Evolutionary conservation across 1,284 basidiomycete genomes (phyloP), one percentile per base, ranked within the genome.

Genomic region (Trametes hirsuta): DNA sequence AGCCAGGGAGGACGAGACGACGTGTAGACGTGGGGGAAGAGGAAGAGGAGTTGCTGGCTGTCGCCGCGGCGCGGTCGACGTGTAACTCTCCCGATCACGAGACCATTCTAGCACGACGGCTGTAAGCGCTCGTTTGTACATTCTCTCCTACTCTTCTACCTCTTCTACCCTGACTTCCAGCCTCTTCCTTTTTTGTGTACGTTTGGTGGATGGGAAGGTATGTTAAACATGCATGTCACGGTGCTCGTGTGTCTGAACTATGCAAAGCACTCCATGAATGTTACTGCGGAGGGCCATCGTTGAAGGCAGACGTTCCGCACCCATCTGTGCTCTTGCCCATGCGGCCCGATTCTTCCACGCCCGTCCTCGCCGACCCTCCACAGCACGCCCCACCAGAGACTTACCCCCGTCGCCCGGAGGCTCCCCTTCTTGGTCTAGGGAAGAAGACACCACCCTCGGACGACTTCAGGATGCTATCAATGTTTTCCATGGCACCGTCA

Each of bases 261-360:
- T 25, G 3, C 25, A 2, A 36, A 67, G 65, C 42, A 50, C 50
- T 65, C 65, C 53, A 72, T 74, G 72, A 68, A 76, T 76, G 74
- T 72, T 68, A 71, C 66, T 68, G 63, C 65, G 65, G 66, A 69
- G 69, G 54, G 54, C 57, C 53, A 55, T 68, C 44, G 60, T 48
- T 63, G 49, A 62, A 63, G 56, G 66, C 51, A 59, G 65, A 64
- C 65, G 52, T 52, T 44, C 54, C 60, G 50, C 57, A 49, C 48
- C 36, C 56, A 53, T 53, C 47, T 48, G 35, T 22, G 36, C 30
- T 30, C 52, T n/a, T 44, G 24, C 24, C 42, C 21, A 30, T 25
- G 14, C 45, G 40, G 12, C 15, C 41, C 35, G 21, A 42, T 46
- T 53, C 37, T 12, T 10, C 46, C 10, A 46, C 18, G 36, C 22